These are phyloP conservation scores for Protomyces inouyei DNA, from an alignment of 1,139 yeast genomes.

Conservation along the genomic window DNA sequence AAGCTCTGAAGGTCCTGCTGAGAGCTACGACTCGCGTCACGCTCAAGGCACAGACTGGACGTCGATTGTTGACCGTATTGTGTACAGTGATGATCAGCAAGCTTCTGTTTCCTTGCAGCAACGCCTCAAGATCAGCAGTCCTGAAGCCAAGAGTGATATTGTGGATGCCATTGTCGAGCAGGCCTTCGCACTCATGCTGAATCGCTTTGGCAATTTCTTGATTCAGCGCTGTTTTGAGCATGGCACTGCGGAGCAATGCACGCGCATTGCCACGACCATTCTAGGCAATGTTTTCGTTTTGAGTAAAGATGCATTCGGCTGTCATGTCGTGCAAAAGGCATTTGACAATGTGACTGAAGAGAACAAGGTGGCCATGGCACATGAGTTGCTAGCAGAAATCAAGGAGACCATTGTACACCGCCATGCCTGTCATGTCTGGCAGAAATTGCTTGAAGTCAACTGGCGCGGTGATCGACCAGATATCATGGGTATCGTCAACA, in stretches of 20 bases:
- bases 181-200: constrained; percentile 40
- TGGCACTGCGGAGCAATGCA: constrained; percentile 39
- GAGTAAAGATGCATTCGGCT: constrained; percentile 44
- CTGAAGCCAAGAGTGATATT: constrained; percentile 39
- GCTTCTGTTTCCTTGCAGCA: constrained; percentile 46
- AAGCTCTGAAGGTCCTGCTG: constrained; percentile 2
- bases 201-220: constrained; percentile 45
- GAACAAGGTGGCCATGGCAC: constrained; percentile 38
- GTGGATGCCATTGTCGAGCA: constrained; percentile 39
- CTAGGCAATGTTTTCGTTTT: constrained; percentile 39
- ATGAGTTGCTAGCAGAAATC: constrained; percentile 41
- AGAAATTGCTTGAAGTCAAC: constrained; percentile 43
- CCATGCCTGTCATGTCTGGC: constrained; percentile 48
- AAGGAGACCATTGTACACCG: constrained; percentile 41
- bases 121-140: constrained; percentile 40
- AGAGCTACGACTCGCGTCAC: not conserved
- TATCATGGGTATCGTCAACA: constrained; percentile 40
- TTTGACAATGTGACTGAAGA: constrained; percentile 41
- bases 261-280: constrained; percentile 38
- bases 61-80: constrained; percentile 40
- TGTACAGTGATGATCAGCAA: constrained; percentile 43
- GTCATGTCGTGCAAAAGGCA: constrained; percentile 46
- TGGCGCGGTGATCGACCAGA: constrained; percentile 39
- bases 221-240: constrained; percentile 45
- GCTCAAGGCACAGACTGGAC: constrained; percentile 36